Conservation (phyloP, 371 early-diverging fungal species). For the Mortierella sp. region DNA sequence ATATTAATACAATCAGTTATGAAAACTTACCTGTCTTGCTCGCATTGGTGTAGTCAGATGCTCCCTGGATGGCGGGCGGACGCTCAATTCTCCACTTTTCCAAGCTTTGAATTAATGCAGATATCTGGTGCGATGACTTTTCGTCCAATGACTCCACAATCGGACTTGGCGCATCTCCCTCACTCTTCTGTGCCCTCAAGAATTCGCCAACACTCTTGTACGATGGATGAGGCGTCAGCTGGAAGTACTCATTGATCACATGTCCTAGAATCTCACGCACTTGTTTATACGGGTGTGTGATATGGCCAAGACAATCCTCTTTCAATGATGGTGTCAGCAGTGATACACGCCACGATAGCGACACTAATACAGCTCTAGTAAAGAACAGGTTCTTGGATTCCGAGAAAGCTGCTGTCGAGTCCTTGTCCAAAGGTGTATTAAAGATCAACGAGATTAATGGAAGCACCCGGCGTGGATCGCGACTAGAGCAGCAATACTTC, state of each 20-base stretch:
- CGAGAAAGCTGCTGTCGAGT: slow-evolving; percentile 83
- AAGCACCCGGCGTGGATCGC: slow-evolving; percentile 87
- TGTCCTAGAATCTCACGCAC: slow-evolving; percentile 86
- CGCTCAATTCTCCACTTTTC: slow-evolving; percentile 61
- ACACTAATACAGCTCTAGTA: slow-evolving; percentile 66
- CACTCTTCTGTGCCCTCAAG: slow-evolving; percentile 34
- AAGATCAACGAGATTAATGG: slow-evolving; percentile 80
- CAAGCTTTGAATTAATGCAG: slow-evolving; percentile 45
- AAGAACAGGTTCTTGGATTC: slow-evolving; percentile 85
- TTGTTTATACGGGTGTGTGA: slow-evolving; percentile 90
- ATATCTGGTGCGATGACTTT: slow-evolving; percentile 49
- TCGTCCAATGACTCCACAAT: slow-evolving; percentile 58
- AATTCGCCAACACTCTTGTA: slow-evolving; percentile 61
- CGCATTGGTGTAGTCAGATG: slow-evolving; percentile 75
- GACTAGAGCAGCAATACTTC: slow-evolving; percentile 64
- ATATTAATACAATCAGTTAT: not conserved
- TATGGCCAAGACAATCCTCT: slow-evolving; percentile 64
- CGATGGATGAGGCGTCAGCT: slow-evolving; percentile 76
- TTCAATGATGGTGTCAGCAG: slow-evolving; percentile 63
- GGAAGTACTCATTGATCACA: slow-evolving; percentile 74
- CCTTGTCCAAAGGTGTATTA: slow-evolving; percentile 76
- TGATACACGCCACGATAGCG: slow-evolving; percentile 77
- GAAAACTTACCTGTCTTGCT: slow-evolving; percentile 73
- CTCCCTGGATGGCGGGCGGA: slow-evolving; percentile 53
- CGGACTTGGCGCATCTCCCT: slow-evolving; percentile 56